Base-by-base conservation (phyloP, 1,284 basidiomycete genomes). In the Irpex lacteus region DNA sequence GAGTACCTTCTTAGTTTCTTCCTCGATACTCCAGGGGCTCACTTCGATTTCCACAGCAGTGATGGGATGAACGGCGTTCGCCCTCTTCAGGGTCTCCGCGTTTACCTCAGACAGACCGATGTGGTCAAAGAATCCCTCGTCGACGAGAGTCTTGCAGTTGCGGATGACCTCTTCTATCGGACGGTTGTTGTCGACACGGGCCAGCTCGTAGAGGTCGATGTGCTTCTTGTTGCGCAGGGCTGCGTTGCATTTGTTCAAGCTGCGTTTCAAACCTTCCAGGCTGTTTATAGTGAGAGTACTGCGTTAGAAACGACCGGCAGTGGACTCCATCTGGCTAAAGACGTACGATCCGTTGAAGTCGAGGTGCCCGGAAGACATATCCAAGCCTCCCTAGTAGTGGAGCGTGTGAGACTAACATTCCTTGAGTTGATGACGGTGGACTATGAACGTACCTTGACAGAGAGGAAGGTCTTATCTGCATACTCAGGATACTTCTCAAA, bases 401-500 rank as follows among this genome's bases (percentile, higher is more conserved):
- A 15, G 15, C 40, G 3, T 53, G 62, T 13, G 13, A 60, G 7
- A 38, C 32, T 19, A 40, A 21, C 47, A 2, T 38, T 38, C 2
- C 71, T n/a, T 75, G 36, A 38, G 62, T 2, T 44, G 44, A 55
- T 9, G 26, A 32, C 8, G 32, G 32, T 32, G 3, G 4, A 32
- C 36, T 47, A 15, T 36, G 52, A 19, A 38, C 21, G 38, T 60
- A 74, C 77, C 74, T 80, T 80, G 49, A 80, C 78, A 15, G 77
- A 83, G 19, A 88, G 73, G 65, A 83, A 78, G 11, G 82, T 77
- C 70, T 78, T 82, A 38, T 83, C 80, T 8, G 76, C 78, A 70
- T 85, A 83, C 60, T 83, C 80, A 0, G 86, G 86, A 70, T 87
- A 81, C 60, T 78, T 78, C 19, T 77, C 77, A 67, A 79, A 83